phyloP scores from a whole-genome alignment of 2,329 filamentous ascomycete genomes.

The Sporothrix humicola region DNA sequence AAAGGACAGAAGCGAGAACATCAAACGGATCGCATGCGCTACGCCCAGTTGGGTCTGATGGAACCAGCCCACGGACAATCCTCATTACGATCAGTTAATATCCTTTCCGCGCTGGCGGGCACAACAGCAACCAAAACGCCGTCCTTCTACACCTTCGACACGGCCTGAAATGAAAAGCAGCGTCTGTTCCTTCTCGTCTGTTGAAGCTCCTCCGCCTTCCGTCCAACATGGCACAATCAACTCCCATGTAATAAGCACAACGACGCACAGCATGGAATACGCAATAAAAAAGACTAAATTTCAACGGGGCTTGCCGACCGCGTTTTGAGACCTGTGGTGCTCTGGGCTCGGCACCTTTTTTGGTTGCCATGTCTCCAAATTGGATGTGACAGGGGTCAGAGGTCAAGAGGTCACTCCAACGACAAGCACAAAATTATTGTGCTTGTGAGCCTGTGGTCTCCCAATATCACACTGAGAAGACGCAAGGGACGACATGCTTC shows the following conservation, averaged over 20 bases:
- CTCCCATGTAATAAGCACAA: too few species aligned
- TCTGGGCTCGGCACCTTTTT: slow-evolving; percentile 14
- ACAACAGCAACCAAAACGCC: neutral
- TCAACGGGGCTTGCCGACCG: slow-evolving; percentile 14
- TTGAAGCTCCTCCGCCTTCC: neutral
- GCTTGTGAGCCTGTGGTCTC: too few species aligned
- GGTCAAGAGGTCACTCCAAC: neutral
- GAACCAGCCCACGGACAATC: slow-evolving; percentile 14
- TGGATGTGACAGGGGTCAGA: neutral
- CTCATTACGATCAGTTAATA: slow-evolving; percentile 29
- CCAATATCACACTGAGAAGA: neutral
- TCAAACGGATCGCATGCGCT: neutral
- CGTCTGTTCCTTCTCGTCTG: neutral
- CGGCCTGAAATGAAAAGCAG: neutral
- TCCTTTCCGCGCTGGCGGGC: slow-evolving; percentile 10
- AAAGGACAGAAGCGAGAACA: neutral
- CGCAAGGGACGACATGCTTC: neutral
- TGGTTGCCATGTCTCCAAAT: slow-evolving; percentile 20
- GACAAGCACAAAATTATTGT: too few species aligned
- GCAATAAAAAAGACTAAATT: neutral
- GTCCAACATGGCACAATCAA: neutral
- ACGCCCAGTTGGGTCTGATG: neutral
- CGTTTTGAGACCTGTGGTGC: slow-evolving; percentile 10
- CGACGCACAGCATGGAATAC: neutral
- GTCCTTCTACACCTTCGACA: neutral